Conservation (phyloP, 2,329 filamentous ascomycete genomes). For the Fusarium drepaniforme region DNA sequence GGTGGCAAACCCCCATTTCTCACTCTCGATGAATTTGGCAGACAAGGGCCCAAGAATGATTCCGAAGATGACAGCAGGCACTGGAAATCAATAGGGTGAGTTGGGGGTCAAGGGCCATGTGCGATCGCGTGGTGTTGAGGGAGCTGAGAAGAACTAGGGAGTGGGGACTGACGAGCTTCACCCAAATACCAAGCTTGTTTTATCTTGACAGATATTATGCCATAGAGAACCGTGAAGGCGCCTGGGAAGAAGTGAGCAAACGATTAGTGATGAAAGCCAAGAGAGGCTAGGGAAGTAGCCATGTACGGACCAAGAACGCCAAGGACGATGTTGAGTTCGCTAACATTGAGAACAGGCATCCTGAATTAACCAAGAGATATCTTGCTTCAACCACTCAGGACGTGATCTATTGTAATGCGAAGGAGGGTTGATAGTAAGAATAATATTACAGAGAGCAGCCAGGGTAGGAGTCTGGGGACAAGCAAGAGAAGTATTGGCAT, state of each 20-base stretch:
- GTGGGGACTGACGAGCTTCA: neutral
- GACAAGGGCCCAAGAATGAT: neutral
- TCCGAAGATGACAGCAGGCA: neutral
- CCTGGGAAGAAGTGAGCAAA: neutral
- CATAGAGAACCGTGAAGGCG: neutral
- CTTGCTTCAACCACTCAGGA: neutral
- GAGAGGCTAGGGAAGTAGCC: neutral
- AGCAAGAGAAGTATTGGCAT: neutral
- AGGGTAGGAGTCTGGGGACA: neutral
- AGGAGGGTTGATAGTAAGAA: neutral
- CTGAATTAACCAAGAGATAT: neutral
- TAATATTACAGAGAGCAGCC: neutral
- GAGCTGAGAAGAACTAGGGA: neutral
- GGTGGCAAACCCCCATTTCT: neutral
- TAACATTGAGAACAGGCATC: neutral
- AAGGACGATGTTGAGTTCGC: neutral
- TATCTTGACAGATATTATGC: neutral
- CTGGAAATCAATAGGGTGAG: neutral
- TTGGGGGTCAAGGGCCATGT: neutral
- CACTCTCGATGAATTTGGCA: neutral
- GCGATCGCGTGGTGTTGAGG: neutral
- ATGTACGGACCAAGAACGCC: neutral
- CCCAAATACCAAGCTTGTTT: neutral
- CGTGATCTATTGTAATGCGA: neutral
- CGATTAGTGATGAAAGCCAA: neutral